Conservation (phyloP, 768 basidiomycete genomes). For the Cantharellus anzutake region DNA sequence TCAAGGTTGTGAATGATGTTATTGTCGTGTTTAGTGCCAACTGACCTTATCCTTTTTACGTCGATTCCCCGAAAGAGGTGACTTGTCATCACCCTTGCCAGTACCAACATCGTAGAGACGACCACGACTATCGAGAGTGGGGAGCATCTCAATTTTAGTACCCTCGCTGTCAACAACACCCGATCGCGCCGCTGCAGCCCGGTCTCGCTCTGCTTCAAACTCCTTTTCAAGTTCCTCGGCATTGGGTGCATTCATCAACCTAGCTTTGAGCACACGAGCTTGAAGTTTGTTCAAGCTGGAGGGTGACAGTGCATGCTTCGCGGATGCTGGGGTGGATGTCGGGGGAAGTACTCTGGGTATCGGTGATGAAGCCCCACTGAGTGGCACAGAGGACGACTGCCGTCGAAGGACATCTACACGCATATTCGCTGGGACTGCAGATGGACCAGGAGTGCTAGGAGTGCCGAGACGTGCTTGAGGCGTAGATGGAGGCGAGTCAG, state of each 20-base stretch:
- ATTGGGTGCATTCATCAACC: conserved; percentile 62
- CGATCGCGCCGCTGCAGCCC: conserved; percentile 15
- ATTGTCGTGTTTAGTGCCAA: neutral
- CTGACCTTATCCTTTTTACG: conserved; percentile 56
- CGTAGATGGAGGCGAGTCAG: conserved; percentile 36
- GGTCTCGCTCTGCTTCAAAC: conserved; percentile 27
- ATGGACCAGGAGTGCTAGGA: conserved; percentile 16
- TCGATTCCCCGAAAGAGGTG: conserved; percentile 42
- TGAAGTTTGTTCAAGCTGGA: conserved; percentile 72
- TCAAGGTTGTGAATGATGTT: neutral
- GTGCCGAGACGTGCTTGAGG: conserved; percentile 19
- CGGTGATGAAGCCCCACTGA: conserved; percentile 39
- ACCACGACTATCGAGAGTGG: conserved; percentile 71
- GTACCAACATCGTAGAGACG: conserved; percentile 80
- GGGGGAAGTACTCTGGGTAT: conserved; percentile 87
- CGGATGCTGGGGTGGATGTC: conserved; percentile 14
- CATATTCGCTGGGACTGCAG: conserved; percentile 20
- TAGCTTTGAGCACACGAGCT: conserved; percentile 81
- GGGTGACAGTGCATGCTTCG: conserved; percentile 36
- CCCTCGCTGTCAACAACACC: conserved; percentile 21
- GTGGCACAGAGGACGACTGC: conserved; percentile 2
- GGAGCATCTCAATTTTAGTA: conserved; percentile 60
- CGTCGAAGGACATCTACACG: conserved; percentile 37
- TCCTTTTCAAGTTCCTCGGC: conserved; percentile 63
- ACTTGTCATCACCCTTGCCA: conserved; percentile 36